Percentiles rank a stretch among this genome's conserved stretches.
These are phyloP conservation scores for Pseudopithomyces maydicus DNA, from an alignment of 2,329 filamentous ascomycete genomes.

Conservation along the genomic window DNA sequence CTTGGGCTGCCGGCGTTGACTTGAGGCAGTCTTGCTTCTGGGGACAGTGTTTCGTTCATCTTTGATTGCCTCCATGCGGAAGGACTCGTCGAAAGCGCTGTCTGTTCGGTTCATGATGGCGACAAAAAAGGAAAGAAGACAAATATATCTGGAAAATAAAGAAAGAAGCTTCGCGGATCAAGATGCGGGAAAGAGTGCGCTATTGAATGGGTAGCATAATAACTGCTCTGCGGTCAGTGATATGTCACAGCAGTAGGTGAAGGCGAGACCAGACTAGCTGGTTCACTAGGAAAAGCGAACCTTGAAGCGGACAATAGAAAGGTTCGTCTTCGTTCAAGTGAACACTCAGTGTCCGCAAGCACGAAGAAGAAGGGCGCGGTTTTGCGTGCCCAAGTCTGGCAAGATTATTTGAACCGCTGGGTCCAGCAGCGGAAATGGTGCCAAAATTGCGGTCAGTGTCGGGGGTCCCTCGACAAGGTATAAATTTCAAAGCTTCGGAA, in stretches of 20 bases:
- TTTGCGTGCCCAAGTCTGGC: background rate
- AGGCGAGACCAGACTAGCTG: slow-evolving; percentile 2
- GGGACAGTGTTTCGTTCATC: slow-evolving; percentile 19
- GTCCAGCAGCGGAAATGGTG: slow-evolving; percentile 14
- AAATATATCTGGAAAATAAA: background rate
- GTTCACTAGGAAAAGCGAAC: slow-evolving; percentile 1
- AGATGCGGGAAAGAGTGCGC: background rate
- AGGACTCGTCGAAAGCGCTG: slow-evolving; percentile 38
- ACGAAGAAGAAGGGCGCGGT: background rate
- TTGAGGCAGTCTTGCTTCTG: slow-evolving; percentile 31
- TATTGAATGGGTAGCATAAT: background rate
- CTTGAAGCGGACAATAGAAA: background rate
- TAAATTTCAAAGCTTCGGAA: slow-evolving; percentile 5
- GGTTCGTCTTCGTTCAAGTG: background rate
- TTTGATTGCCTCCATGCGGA: slow-evolving; percentile 21
- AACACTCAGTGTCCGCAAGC: background rate
- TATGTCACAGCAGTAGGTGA: background rate
- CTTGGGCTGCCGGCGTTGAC: slow-evolving; percentile 21
- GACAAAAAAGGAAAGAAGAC: slow-evolving; percentile 16
- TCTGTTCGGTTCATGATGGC: slow-evolving; percentile 41
- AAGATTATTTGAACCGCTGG: slow-evolving; percentile 12
- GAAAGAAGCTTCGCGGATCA: background rate
- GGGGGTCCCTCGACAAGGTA: slow-evolving; percentile 4
- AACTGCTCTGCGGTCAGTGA: background rate
- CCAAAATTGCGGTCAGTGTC: slow-evolving; percentile 15